These are phyloP conservation scores for Melanopsichium pennsylvanicum DNA, from an alignment of 1,284 basidiomycete species.

Conservation along the genomic window DNA sequence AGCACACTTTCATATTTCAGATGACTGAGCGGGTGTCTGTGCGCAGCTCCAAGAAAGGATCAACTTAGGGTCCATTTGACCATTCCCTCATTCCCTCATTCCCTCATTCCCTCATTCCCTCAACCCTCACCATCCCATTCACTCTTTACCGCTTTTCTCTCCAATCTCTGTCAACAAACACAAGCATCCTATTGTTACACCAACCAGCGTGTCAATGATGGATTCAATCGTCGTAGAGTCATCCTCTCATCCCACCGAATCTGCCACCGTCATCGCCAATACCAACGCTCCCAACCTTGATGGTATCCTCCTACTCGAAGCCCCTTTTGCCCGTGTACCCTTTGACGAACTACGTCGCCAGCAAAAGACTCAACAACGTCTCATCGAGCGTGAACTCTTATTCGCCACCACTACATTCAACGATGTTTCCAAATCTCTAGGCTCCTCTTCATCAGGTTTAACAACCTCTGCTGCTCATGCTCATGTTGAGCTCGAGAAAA, in stretches of 20 bases:
- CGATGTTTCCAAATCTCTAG: constrained; percentile 1
- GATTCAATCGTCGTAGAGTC: constrained; percentile 22
- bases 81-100: too few species aligned
- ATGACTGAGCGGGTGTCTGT: too few species aligned
- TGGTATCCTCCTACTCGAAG: constrained; percentile 84
- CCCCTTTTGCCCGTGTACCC: constrained; percentile 80
- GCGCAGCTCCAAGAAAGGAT: neutral
- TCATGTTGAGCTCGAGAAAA: constrained; percentile 64
- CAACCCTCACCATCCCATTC: neutral
- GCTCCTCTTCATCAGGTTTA: neutral
- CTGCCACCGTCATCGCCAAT: neutral
- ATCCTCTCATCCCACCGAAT: neutral
- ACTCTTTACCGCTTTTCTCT: neutral
- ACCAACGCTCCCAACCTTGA: constrained; percentile 68
- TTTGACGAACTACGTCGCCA: constrained; percentile 52
- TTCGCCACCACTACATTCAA: constrained; percentile 27
- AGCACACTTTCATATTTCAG: too few species aligned
- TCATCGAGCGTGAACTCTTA: constrained; percentile 48
- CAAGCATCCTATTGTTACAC: too few species aligned
- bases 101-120: too few species aligned
- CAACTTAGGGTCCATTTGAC: constrained; percentile 4
- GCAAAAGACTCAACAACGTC: constrained; percentile 56
- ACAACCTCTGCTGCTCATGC: neutral
- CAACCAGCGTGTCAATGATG: too few species aligned
- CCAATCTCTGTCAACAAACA: too few species aligned